Base-by-base conservation (phyloP, 2,329 filamentous ascomycete genomes). In the Fusarium pseudonygamai region DNA sequence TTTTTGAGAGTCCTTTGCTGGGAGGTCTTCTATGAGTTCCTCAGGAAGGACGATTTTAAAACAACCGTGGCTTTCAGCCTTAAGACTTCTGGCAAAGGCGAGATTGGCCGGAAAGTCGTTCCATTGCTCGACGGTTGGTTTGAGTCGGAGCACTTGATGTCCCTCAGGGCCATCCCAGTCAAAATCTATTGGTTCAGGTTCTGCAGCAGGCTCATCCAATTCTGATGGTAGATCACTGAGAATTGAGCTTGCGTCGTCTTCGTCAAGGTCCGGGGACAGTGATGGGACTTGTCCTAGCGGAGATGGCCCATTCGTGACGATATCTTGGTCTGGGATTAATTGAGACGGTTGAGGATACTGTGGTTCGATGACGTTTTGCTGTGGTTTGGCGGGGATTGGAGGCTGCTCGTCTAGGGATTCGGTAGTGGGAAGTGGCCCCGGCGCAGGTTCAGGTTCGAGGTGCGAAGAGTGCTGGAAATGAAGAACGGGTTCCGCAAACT, bases 41-140 rank as follows among this genome's bases (percentile, higher is more conserved):
- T 74, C 59, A 5, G 82, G 82, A 20, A 83, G 77, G 30, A 80
- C 64, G 11, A 83, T 78, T 69, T 83, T 83, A 74, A 83, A 83
- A 77, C 82, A 83, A 34, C 82, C 82, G 42, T 83, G 80, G 7
- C 72, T 68, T 18, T 78, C 74, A 28, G 80, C 81, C 24, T 80
- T 77, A 4, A 79, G 78, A 14, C 66, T 71, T 42, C 74, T 75
- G 10, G 82, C 82, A 63, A 79, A 79, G 24, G 78, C 71, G n/a
- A 83, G 76, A 40, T 83, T 75, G 24, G 79, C 69, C 7, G 82
- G 78, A 39, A 83, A 83, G 58, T 83, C 80, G 28, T 72, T 67
- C 82, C 82, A 83, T 67, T 83, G 82, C 30, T 77, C 67, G 10
- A 67, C 55, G 1, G 80, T 82, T 14, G 82, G 82, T 50, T 78